Percentiles rank a stretch among this genome's conserved stretches.
phyloP scores from a whole-genome alignment of 2,329 filamentous ascomycete species.

The Xylaria sp. region DNA sequence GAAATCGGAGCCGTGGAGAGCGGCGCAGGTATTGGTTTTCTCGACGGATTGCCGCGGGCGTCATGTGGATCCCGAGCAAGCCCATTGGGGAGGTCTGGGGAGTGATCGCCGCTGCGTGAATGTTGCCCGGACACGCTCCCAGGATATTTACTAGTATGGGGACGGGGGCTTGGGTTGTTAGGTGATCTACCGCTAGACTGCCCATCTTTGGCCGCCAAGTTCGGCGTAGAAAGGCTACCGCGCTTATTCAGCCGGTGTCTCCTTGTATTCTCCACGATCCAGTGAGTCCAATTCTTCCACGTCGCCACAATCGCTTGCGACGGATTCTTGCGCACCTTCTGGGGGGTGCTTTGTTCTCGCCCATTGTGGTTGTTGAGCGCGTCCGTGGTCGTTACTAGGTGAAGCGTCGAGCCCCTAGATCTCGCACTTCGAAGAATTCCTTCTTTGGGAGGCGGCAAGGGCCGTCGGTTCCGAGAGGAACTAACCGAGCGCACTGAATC shows the following conservation, averaged over 20 bases:
- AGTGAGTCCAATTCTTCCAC: conserved; percentile 73
- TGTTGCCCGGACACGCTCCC: conserved; percentile 51
- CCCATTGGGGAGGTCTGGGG: conserved; percentile 63
- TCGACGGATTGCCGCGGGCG: conserved; percentile 37
- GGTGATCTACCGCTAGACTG: conserved; percentile 54
- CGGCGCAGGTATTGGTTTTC: conserved; percentile 45
- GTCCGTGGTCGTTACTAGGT: conserved; percentile 77
- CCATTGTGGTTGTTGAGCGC: conserved; percentile 53
- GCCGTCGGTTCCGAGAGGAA: conserved; percentile 78
- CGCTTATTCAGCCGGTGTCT: conserved; percentile 61
- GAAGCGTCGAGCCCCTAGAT: conserved; percentile 84
- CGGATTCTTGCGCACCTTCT: conserved; percentile 65
- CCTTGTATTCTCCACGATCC: conserved; percentile 68
- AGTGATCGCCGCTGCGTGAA: conserved; percentile 58
- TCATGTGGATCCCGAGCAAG: conserved; percentile 51
- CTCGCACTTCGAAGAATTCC: conserved; percentile 72
- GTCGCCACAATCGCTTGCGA: conserved; percentile 68
- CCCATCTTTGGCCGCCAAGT: conserved; percentile 63
- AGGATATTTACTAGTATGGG: conserved; percentile 69
- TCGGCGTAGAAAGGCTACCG: conserved; percentile 68
- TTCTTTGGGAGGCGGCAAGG: conserved; percentile 88
- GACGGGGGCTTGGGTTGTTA: conserved; percentile 66
- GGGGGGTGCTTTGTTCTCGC: conserved; percentile 45
- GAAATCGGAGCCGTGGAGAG: conserved; percentile 45
- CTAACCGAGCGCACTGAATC: conserved; percentile 79